Base-by-base conservation (phyloP, 202 grass and related monocot species). In the Cymbopogon flexuosus region DNA sequence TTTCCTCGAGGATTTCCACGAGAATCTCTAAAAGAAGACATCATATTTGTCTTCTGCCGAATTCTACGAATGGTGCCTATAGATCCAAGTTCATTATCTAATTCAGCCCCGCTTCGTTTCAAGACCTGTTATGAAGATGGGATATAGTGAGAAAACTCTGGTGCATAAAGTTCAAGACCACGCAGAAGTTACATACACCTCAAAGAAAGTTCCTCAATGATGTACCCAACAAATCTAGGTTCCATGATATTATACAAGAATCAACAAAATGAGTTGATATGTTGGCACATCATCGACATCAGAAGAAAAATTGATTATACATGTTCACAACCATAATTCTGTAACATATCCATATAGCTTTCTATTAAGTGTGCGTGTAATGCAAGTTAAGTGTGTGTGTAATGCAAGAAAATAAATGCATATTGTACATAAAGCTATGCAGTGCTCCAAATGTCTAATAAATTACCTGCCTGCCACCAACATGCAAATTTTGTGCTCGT, bases 11-110 rank as follows among this genome's bases (percentile, higher is more conserved):
- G 75, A 74, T 47, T 76, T 40, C 5, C 33, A 51, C 22, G 47
- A 7, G 75, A 59, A 76, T 84, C 77, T 87, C 65, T 94, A 12
- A 58, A 67, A 67, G 86, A 76, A 89, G 78, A 76, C 56, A 73
- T 87, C 87, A 94, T 83, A 83, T 79, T 92, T 68, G 88, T 72
- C 64, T 94, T 97, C 58, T 89, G 94, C 42, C 94, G 88, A 67
- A 94, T 94, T 78, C 94, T 94, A 19, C 94, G 94, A 46, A 94
- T 89, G 66, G 91, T 90, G 24, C 89, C 87, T 76, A 90, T 57
- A 78, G 90, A 92, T 56, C 86, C 89, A 70, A 79, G 47, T 35
- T 92, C 91, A 46, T 79, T 87, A 29, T 94, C 86, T 6, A 92
- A 87, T 8, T 86, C 87, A 1, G 75, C 67, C 45, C 70, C 89